Evolutionary conservation across 2,329 filamentous ascomycete species (phyloP).

Genomic region (Fusarium decemcellulare): DNA sequence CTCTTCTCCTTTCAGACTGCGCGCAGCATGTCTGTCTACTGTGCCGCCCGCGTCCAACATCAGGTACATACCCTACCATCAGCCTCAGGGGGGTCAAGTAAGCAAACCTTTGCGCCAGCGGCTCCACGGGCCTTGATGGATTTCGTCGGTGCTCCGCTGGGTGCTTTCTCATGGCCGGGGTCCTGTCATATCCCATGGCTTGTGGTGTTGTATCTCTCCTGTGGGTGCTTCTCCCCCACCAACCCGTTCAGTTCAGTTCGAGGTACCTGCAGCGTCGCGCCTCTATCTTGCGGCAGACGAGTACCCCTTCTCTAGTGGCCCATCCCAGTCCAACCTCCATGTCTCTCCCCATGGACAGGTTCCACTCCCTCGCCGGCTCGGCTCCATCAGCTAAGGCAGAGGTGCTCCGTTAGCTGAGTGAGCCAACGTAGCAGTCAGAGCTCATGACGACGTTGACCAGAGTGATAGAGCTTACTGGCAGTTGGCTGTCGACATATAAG

Average conservation of each 20-base stretch:
- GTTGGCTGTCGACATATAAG: conserved; percentile 2
- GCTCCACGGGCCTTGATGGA: conserved; percentile 29
- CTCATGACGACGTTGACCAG: conserved; percentile 23
- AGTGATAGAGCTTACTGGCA: neutral
- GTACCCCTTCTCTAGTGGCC: conserved; percentile 25
- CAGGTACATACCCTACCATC: conserved; percentile 19
- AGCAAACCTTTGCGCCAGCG: conserved; percentile 32
- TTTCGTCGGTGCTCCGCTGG: conserved; percentile 17
- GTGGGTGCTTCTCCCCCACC: conserved; percentile 31
- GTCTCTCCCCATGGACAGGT: conserved; percentile 33
- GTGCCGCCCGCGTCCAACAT: conserved; percentile 2
- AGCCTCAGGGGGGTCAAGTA: conserved; percentile 39
- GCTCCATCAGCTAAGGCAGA: conserved; percentile 34
- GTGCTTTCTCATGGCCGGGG: conserved; percentile 5
- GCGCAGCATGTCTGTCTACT: neutral
- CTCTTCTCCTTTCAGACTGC: conserved; percentile 9
- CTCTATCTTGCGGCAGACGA: conserved; percentile 25
- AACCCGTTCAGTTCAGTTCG: conserved; percentile 25
- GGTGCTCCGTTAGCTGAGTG: conserved; percentile 28
- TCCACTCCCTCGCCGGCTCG: conserved; percentile 34
- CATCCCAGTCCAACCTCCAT: conserved; percentile 28
- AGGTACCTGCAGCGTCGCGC: conserved; percentile 32
- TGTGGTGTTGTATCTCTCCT: conserved; percentile 6
- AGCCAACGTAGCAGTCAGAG: conserved; percentile 22
- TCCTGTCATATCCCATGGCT: conserved; percentile 16